phyloP scores from a whole-genome alignment of 2,329 filamentous ascomycete species.

The Rhytidhysteron rufulum region DNA sequence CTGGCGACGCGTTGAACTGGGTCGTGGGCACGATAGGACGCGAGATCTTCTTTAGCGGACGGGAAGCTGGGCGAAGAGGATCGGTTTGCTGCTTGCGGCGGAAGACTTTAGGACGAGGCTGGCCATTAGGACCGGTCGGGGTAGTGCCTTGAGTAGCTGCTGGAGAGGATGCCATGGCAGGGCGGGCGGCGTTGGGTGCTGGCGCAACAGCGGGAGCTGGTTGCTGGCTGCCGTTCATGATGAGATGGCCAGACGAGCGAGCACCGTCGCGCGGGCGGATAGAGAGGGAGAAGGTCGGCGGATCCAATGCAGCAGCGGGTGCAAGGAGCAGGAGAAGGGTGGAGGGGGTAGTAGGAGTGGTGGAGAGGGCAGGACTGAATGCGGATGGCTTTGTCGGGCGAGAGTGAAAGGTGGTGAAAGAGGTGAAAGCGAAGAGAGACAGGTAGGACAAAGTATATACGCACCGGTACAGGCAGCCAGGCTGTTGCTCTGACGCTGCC shows the following conservation, averaged over 20 bases:
- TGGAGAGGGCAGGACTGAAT: too few relatives aligned
- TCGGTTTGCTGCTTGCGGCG: constrained; percentile 31
- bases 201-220: constrained; percentile 6
- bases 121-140: constrained; percentile 33
- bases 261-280: constrained; percentile 8
- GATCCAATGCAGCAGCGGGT: too few relatives aligned
- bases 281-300: too few relatives aligned
- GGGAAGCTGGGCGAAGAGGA: constrained; percentile 30
- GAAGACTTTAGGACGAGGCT: constrained; percentile 26
- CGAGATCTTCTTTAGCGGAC: constrained; percentile 32
- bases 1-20: constrained; percentile 20
- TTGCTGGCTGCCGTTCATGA: constrained; percentile 15
- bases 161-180: constrained; percentile 18
- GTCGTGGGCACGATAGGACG: constrained; percentile 28
- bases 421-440: neutral
- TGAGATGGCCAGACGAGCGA: constrained; percentile 7
- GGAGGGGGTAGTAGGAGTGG: neutral
- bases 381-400: neutral
- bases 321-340: neutral
- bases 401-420: neutral
- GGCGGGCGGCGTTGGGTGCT: constrained; percentile 7
- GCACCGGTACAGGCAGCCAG: too few relatives aligned
- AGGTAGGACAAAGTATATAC: too few relatives aligned
- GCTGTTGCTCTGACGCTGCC: too few relatives aligned
- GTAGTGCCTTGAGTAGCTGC: constrained; percentile 23